A percentile compares a stretch with the other conserved stretches of the same genome.
Conservation (phyloP, 2,329 filamentous ascomycete genomes). For the Tricladium varicosporioides region DNA sequence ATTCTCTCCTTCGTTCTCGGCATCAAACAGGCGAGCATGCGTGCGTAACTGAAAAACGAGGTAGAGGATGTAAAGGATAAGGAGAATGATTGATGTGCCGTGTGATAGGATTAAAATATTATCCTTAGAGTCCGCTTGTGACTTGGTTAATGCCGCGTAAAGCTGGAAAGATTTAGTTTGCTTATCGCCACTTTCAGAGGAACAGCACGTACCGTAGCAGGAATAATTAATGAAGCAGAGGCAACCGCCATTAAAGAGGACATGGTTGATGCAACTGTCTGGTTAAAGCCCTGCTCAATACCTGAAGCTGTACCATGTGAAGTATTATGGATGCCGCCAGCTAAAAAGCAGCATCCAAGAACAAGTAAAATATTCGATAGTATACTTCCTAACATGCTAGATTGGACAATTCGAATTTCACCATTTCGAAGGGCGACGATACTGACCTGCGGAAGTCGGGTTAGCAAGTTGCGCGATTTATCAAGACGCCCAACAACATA, state of each 20-base stretch:
- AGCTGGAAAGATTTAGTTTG: slow-evolving; percentile 42
- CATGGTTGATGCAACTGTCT: slow-evolving; percentile 76
- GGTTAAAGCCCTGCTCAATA: slow-evolving; percentile 72
- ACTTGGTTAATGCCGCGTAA: slow-evolving; percentile 59
- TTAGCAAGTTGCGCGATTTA: neutral
- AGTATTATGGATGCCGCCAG: slow-evolving; percentile 64
- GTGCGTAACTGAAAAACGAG: slow-evolving; percentile 76
- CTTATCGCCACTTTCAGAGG: neutral
- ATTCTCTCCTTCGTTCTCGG: slow-evolving; percentile 38
- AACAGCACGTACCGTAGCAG: slow-evolving; percentile 54
- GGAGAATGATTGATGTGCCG: slow-evolving; percentile 72
- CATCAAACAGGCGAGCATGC: slow-evolving; percentile 70
- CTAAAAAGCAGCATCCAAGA: slow-evolving; percentile 76
- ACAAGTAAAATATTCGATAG: slow-evolving; percentile 91
- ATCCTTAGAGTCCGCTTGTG: slow-evolving; percentile 41
- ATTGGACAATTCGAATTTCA: slow-evolving; percentile 92
- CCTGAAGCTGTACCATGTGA: slow-evolving; percentile 24
- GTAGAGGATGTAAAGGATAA: slow-evolving; percentile 73
- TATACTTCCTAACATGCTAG: slow-evolving; percentile 95
- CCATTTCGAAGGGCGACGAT: slow-evolving; percentile 83
- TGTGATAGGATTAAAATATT: slow-evolving; percentile 72
- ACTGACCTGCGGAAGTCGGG: slow-evolving; percentile 62
- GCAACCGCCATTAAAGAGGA: slow-evolving; percentile 70
- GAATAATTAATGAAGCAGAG: slow-evolving; percentile 75
- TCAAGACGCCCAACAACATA: slow-evolving; percentile 24